These are phyloP conservation scores for Xylaria hypoxylon DNA, from an alignment of 2,329 filamentous ascomycete species.

Conservation along the genomic window DNA sequence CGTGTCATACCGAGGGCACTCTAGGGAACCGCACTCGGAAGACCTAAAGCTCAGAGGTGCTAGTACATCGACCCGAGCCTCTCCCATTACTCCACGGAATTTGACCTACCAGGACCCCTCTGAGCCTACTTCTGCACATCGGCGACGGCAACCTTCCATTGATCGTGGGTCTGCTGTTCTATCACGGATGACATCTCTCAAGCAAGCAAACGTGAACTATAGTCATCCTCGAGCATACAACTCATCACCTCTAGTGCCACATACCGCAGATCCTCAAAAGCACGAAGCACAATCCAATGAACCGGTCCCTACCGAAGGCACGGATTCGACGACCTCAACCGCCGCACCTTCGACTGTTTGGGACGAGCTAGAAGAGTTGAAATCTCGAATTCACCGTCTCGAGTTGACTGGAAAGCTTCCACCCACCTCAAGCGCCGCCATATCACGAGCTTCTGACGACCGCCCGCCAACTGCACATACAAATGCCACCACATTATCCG, in stretches of 20 bases:
- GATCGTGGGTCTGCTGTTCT: conserved; percentile 57
- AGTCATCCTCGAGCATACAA: conserved; percentile 62
- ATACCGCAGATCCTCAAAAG: conserved; percentile 54
- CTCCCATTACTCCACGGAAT: conserved; percentile 63
- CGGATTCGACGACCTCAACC: conserved; percentile 88
- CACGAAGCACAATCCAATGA: conserved; percentile 55
- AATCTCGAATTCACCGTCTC: conserved; percentile 89
- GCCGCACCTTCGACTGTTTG: conserved; percentile 93
- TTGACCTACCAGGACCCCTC: conserved; percentile 60
- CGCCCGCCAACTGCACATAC: conserved; percentile 92
- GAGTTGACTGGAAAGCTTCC: conserved; percentile 91
- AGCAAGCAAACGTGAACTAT: conserved; percentile 54
- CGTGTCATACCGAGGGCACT: conserved; percentile 57
- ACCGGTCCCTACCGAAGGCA: conserved; percentile 69
- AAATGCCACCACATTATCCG: conserved; percentile 84
- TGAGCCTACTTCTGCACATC: conserved; percentile 45
- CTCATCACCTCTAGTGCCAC: conserved; percentile 70
- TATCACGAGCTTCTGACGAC: conserved; percentile 79
- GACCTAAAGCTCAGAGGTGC: conserved; percentile 54
- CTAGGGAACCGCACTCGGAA: conserved; percentile 58
- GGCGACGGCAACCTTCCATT: conserved; percentile 61
- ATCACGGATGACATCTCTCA: conserved; percentile 59
- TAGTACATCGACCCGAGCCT: conserved; percentile 54
- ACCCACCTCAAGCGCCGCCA: conserved; percentile 81
- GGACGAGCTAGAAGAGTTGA: conserved; percentile 96